A percentile compares a stretch with the other conserved stretches of the same genome.
phyloP scores from a whole-genome alignment of 2,329 filamentous ascomycete species.

The Phyllosticta capitalensis region DNA sequence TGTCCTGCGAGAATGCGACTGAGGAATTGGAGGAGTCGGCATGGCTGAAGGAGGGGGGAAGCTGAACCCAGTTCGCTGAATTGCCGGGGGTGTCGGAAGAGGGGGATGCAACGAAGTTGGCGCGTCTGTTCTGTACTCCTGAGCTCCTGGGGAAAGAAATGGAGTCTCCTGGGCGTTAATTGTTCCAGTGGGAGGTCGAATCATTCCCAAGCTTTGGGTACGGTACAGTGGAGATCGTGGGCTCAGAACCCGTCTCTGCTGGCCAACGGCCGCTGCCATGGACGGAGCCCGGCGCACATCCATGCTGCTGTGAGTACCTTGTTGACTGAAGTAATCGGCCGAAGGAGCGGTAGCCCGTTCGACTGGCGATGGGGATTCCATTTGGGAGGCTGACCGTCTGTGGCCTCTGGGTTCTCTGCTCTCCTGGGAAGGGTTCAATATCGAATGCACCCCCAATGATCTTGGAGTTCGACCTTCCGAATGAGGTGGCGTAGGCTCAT shows the following conservation, averaged over 20 bases:
- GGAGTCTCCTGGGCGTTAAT: conserved; percentile 42
- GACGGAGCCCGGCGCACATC: conserved; percentile 1
- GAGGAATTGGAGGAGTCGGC: conserved; percentile 30
- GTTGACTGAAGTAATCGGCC: conserved; percentile 20
- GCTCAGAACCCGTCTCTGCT: conserved; percentile 42
- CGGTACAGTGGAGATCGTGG: conserved; percentile 48
- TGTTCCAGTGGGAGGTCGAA: conserved; percentile 35
- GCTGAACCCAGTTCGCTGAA: conserved; percentile 26
- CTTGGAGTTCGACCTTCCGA: conserved; percentile 23
- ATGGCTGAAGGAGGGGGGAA: conserved; percentile 19
- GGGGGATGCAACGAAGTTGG: conserved; percentile 35
- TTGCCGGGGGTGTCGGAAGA: conserved; percentile 37
- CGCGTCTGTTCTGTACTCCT: conserved; percentile 31
- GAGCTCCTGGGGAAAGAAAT: conserved; percentile 34
- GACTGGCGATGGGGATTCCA: conserved; percentile 33
- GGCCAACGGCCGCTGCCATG: not conserved
- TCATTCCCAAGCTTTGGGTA: conserved; percentile 39
- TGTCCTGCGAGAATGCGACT: conserved; percentile 31
- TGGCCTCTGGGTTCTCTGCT: conserved; percentile 19
- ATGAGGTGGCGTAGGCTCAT: conserved; percentile 13
- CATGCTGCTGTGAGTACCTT: not conserved
- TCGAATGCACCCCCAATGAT: conserved; percentile 35
- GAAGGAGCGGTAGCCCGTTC: conserved; percentile 24
- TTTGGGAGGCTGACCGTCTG: conserved; percentile 34
- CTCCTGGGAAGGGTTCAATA: conserved; percentile 34